These are phyloP conservation scores for Solanum virginianum DNA, from an alignment of 257 asterid genomes.

Conservation along the genomic window DNA sequence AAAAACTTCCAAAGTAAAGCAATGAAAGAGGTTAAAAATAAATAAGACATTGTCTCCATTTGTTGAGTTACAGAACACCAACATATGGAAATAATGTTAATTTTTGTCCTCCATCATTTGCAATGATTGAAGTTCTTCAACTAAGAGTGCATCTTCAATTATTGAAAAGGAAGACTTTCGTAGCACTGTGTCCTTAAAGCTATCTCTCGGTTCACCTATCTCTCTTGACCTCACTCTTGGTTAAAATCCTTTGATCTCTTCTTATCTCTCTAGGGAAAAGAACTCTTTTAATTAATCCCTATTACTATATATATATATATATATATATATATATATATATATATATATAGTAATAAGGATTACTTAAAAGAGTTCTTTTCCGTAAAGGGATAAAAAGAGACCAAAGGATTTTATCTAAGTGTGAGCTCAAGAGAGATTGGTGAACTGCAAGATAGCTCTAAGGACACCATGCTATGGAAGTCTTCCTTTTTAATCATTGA, in stretches of 20 bases:
- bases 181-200: not conserved
- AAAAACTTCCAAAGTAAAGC: too few relatives aligned
- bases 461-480: not conserved
- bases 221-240: slow-evolving; percentile 64
- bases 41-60: too few relatives aligned
- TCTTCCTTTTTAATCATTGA: not conserved
- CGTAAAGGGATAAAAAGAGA: not conserved
- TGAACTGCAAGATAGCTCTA: not conserved
- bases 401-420: slow-evolving; percentile 15
- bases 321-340: too few relatives aligned
- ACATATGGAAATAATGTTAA: too few relatives aligned
- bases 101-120: too few relatives aligned
- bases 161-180: not conserved
- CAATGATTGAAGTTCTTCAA: not conserved
- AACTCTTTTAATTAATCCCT: not conserved
- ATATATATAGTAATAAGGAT: not conserved
- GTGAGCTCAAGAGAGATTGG: slow-evolving; percentile 51
- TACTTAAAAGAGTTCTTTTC: not conserved
- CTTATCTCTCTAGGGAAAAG: not conserved
- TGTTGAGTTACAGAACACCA: too few relatives aligned
- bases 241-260: not conserved
- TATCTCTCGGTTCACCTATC: slow-evolving; percentile 9
- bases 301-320: too few relatives aligned
- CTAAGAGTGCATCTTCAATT: not conserved
- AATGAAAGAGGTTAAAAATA: too few relatives aligned